These are phyloP conservation scores for Aspergillus kassunensis DNA, from an alignment of 495 filamentous ascomycete genomes.

Conservation along the genomic window DNA sequence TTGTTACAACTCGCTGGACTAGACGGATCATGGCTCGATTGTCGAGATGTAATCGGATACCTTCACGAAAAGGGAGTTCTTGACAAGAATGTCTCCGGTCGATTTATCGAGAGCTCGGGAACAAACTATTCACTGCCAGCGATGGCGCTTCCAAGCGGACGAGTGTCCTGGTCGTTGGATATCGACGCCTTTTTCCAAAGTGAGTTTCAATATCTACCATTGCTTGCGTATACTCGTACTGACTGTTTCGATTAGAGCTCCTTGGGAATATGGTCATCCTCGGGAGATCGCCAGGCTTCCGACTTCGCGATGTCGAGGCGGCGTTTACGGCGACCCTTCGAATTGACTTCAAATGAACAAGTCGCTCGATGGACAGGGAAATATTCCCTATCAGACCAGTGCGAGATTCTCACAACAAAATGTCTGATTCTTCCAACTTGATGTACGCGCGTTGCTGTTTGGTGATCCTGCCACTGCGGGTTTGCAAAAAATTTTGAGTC, in stretches of 20 bases:
- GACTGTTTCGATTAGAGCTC: slow-evolving; percentile 1
- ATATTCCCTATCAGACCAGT: too few relatives aligned
- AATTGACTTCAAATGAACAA: neutral
- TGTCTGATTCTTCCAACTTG: too few relatives aligned
- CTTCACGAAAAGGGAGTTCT: slow-evolving; percentile 22
- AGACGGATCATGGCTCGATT: slow-evolving; percentile 68
- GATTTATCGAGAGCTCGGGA: too few relatives aligned
- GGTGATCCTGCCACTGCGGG: too few relatives aligned
- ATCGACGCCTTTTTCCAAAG: slow-evolving; percentile 10
- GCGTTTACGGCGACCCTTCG: slow-evolving; percentile 11
- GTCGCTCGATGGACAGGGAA: too few relatives aligned
- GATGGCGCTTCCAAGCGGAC: neutral
- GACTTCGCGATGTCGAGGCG: slow-evolving; percentile 12
- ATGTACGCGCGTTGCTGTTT: too few relatives aligned
- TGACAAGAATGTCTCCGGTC: neutral
- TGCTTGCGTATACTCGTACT: too few relatives aligned
- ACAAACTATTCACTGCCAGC: neutral
- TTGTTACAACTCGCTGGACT: slow-evolving; percentile 34
- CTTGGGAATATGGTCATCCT: slow-evolving; percentile 16
- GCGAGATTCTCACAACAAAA: too few relatives aligned
- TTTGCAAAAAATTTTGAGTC: too few relatives aligned
- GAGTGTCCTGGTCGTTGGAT: slow-evolving; percentile 4
- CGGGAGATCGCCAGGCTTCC: slow-evolving; percentile 17
- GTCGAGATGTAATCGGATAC: slow-evolving; percentile 60
- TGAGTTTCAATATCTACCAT: slow-evolving; percentile 2